A percentile compares a stretch with the other conserved stretches of the same genome.
phyloP scores from a whole-genome alignment of 805 yeast genomes.

The Pichia deserticola region DNA sequence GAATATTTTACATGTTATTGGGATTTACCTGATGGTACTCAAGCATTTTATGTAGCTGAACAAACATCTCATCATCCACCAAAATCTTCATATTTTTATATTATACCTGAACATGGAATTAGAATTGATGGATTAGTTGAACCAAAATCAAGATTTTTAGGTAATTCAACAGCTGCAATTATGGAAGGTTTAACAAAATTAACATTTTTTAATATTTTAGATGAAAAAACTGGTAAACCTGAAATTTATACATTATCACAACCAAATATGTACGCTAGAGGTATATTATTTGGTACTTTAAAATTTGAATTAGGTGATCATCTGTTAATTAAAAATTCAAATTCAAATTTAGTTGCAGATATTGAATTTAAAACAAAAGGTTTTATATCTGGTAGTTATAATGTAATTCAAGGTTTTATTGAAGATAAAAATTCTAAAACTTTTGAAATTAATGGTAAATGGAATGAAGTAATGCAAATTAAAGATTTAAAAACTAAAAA shows the following conservation, averaged over 20 bases:
- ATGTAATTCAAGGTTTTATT: slow-evolving; percentile 74
- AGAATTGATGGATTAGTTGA: slow-evolving; percentile 84
- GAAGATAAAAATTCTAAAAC: slow-evolving; percentile 48
- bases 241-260: slow-evolving; percentile 84
- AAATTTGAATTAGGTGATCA: slow-evolving; percentile 91
- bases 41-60: slow-evolving; percentile 82
- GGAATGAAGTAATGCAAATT: slow-evolving; percentile 82
- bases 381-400: slow-evolving; percentile 85
- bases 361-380: slow-evolving; percentile 95
- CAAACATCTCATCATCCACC: slow-evolving; percentile 99
- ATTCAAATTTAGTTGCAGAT: slow-evolving; percentile 56
- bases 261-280: slow-evolving; percentile 93
- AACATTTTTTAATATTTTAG: slow-evolving; percentile 53
- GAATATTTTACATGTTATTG: slow-evolving; percentile 88
- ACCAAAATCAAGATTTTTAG: slow-evolving; percentile 84
- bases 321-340: slow-evolving; percentile 62
- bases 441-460: slow-evolving; percentile 76
- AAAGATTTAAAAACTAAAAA: slow-evolving; percentile 38
- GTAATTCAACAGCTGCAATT: slow-evolving; percentile 93
- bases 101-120: slow-evolving; percentile 72
- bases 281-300: slow-evolving; percentile 84
- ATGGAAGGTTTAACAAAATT: slow-evolving; percentile 87
- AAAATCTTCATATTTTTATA: slow-evolving; percentile 84
- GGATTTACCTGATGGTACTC: slow-evolving; percentile 64
- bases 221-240: slow-evolving; percentile 34